A percentile compares a stretch with the other conserved stretches of the same genome.
Conservation (phyloP, 2,329 filamentous ascomycete species). For the Trichoderma sp. region DNA sequence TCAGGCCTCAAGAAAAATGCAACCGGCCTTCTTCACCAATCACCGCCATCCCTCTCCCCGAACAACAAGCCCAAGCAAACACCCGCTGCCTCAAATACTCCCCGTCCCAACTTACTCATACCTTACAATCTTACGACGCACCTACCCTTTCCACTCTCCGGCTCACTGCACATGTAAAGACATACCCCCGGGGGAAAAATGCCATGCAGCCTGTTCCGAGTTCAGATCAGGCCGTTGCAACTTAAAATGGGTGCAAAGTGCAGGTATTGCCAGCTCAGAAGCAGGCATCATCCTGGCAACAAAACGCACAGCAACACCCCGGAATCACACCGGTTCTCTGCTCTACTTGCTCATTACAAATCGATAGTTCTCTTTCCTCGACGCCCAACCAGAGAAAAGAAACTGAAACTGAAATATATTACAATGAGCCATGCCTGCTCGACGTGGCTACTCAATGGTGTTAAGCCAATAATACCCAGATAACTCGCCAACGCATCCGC, state of each 20-base stretch:
- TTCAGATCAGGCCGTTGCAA: too few relatives aligned
- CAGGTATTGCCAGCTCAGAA: too few relatives aligned
- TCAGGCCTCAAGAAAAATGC: not conserved
- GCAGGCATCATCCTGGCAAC: too few relatives aligned
- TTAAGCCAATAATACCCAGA: too few relatives aligned
- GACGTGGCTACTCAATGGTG: slow-evolving; percentile 2
- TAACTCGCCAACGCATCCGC: slow-evolving; percentile 7
- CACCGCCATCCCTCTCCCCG: not conserved
- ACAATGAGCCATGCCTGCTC: slow-evolving; percentile 1
- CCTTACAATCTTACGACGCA: too few relatives aligned
- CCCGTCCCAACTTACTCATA: too few relatives aligned
- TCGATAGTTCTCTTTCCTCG: not conserved
- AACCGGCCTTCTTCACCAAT: slow-evolving; percentile 15
- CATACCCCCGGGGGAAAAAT: too few relatives aligned
- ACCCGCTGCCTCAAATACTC: not conserved
- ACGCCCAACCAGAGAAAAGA: not conserved
- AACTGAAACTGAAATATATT: slow-evolving; percentile 10
- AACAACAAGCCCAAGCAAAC: not conserved
- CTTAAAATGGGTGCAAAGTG: too few relatives aligned
- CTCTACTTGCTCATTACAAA: not conserved
- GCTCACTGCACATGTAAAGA: too few relatives aligned
- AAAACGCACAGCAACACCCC: too few relatives aligned
- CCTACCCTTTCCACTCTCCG: too few relatives aligned
- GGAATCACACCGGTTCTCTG: not conserved
- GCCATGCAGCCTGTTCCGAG: too few relatives aligned